Conservation (phyloP, 2,329 filamentous ascomycete species). For the Fusarium sp. region DNA sequence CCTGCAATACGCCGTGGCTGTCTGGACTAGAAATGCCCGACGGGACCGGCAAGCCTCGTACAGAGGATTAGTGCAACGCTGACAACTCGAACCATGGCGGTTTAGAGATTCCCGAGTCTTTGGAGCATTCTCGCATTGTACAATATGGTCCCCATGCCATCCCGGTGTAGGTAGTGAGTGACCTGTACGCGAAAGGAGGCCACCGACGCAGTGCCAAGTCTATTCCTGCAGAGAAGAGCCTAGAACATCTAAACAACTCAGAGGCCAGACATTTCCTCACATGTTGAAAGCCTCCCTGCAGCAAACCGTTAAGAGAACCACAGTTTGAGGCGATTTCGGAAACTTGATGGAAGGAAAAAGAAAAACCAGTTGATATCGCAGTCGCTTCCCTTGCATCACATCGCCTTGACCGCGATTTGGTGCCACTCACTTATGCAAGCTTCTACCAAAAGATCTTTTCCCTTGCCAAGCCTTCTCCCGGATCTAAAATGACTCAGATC, state of each 20-base stretch:
- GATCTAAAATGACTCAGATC: conserved; percentile 36
- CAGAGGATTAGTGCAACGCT: conserved; percentile 36
- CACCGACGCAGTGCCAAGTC: conserved; percentile 2
- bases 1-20: conserved; percentile 11
- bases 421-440: conserved; percentile 11
- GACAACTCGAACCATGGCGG: conserved; percentile 20
- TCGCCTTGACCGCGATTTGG: conserved; percentile 32
- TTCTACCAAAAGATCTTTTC: conserved; percentile 19
- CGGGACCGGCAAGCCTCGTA: conserved; percentile 19
- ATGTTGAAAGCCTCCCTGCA: conserved; percentile 22
- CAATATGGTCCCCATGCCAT: conserved; percentile 14
- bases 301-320: not conserved
- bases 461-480: conserved; percentile 19
- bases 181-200: not conserved
- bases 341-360: conserved; percentile 9
- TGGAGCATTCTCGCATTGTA: conserved; percentile 3
- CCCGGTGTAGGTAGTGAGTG: not conserved
- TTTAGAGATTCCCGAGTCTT: conserved; percentile 15
- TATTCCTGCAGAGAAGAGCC: conserved; percentile 10
- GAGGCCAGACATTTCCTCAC: conserved; percentile 18
- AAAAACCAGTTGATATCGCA: not conserved
- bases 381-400: conserved; percentile 18
- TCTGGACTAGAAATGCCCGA: conserved; percentile 36
- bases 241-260: conserved; percentile 12
- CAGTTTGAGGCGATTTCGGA: conserved; percentile 4